Evolutionary conservation across 2,329 filamentous ascomycete species (phyloP).

Genomic region (Colletotrichum costaricense): DNA sequence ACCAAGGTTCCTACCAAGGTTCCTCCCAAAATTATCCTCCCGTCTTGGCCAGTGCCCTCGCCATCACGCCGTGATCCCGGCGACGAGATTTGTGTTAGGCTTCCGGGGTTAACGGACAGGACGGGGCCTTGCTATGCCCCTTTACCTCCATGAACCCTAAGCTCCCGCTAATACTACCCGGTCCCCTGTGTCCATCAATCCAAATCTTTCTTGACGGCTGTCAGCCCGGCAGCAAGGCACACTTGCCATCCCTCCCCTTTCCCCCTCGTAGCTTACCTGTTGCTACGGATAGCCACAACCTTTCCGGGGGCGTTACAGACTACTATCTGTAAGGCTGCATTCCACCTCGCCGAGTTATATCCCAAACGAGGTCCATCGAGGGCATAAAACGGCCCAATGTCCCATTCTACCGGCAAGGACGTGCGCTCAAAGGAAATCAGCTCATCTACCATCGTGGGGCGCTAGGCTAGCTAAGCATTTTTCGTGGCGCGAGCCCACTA

Average conservation of each 20-base stretch:
- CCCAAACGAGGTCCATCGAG: not conserved
- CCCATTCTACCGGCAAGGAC: not conserved
- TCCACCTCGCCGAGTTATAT: not conserved
- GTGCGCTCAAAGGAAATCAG: not conserved
- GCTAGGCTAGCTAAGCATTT: not conserved
- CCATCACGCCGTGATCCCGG: not conserved
- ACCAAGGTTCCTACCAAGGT: not conserved
- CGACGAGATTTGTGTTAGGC: not conserved
- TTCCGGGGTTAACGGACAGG: conserved; percentile 23
- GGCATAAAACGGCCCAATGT: not conserved
- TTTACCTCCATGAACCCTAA: not conserved
- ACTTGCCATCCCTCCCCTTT: not conserved
- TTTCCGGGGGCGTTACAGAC: not conserved
- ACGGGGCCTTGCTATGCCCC: not conserved
- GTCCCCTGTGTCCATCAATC: conserved; percentile 2
- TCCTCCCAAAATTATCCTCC: not conserved
- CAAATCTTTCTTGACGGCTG: conserved; percentile 6
- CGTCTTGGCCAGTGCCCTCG: not conserved
- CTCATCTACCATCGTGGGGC: not conserved
- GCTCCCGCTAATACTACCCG: not conserved
- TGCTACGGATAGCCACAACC: not conserved
- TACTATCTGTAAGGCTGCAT: conserved; percentile 15
- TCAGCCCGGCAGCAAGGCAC: conserved; percentile 19
- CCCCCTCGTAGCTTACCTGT: too few species aligned
- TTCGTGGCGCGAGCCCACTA: not conserved